Conservation (phyloP, 345 rosid genomes). For the Melaleuca alternifolia region DNA sequence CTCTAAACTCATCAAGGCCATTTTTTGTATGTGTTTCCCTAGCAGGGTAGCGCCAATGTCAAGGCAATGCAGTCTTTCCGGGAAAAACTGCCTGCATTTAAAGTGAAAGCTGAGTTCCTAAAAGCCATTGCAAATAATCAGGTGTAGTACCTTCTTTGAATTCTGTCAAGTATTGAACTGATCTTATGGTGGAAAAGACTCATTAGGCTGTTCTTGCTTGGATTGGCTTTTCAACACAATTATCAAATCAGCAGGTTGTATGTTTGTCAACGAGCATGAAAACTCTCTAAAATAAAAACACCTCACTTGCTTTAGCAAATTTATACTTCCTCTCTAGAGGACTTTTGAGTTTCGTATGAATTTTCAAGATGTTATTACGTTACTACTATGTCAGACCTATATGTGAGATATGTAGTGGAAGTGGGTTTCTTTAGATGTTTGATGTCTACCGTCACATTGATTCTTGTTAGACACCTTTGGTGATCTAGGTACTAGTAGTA, state of each 20-base stretch:
- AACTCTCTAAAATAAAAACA: background rate
- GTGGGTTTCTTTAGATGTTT: background rate
- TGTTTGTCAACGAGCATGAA: background rate
- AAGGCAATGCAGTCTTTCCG: slow-evolving; percentile 68
- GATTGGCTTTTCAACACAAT: background rate
- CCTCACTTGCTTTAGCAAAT: background rate
- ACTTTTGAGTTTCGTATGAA: background rate
- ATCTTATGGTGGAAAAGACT: background rate
- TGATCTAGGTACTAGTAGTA: slow-evolving; percentile 63
- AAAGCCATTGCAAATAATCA: slow-evolving; percentile 73
- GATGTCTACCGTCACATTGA: background rate
- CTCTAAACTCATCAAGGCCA: background rate
- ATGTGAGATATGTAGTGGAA: background rate
- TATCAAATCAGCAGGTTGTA: background rate
- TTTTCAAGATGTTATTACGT: background rate
- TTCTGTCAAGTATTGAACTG: background rate
- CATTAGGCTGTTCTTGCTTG: background rate
- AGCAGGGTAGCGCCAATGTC: slow-evolving; percentile 42
- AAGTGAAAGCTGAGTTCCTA: slow-evolving; percentile 61
- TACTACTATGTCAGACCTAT: background rate
- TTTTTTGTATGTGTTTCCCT: background rate
- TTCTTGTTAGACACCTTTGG: background rate
- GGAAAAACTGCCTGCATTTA: slow-evolving; percentile 84
- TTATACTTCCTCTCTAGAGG: background rate
- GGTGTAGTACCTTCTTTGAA: slow-evolving; percentile 25